Evolutionary conservation across 495 filamentous ascomycete genomes (phyloP), one percentile per base, ranked within the genome.

Genomic region (Staphylotrichum longicolle): DNA sequence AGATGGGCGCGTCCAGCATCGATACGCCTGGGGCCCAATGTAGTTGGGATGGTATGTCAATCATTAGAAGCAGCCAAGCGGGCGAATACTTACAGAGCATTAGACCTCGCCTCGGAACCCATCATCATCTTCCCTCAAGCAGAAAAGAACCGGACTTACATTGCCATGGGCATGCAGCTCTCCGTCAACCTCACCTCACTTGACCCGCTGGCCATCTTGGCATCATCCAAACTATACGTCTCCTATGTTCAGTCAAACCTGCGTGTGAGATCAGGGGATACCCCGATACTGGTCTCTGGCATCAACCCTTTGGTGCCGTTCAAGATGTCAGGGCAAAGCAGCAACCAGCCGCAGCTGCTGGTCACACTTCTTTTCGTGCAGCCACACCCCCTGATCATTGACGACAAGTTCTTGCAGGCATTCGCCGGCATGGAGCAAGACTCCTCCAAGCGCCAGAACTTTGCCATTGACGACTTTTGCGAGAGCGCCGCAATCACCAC

Each of bases 251-350:
- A 68, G 20, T 50, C 66, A 0, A 54, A 37, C 7, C 30, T 68
- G 8, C 57, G 53, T 2, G 32, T 48, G 5, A 34, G n/a, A 6
- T 47, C 64, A 0, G 20, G 41, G 5, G 20, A 51, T 8, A 60
- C 51, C 45, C 52, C 60, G 2, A 41, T 64, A 1, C 5, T 68
- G 33, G 47, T 53, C 10, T 66, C 66, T 5, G 61, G 66, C 11
- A 54, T 42, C 20, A 63, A 66, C 30, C 60, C 66, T 3, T 57
- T 68, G 7, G 66, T 66, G 4, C 63, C 63, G 4, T 63, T 66
- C 45, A 39, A 59, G 34, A n/a, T 66, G 27, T 41, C 41, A 0
- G 58, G 44, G 11, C 33, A 32, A n/a, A 37, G 32, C n/a, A 41
- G n/a, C 14, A 52, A 32, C 39, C 53, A 62, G 34, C 42, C 50